These are phyloP conservation scores for Solanum hybrid DNA, from an alignment of 305 asterid species.

Conservation along the genomic window DNA sequence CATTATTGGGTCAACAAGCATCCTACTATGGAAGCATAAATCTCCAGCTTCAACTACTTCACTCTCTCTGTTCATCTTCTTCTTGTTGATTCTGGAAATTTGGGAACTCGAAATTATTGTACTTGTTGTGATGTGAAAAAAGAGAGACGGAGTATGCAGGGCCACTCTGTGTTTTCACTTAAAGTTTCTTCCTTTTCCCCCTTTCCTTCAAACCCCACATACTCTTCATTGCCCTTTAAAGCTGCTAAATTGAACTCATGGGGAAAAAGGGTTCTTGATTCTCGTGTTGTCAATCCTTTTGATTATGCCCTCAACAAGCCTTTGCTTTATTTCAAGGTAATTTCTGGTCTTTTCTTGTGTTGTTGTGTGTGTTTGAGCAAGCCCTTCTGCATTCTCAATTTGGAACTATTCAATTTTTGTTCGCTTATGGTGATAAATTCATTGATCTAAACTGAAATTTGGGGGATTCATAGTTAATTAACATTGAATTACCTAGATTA, in stretches of 20 bases:
- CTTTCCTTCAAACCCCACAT: constrained; percentile 7
- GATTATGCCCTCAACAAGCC: constrained; percentile 9
- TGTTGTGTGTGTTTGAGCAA: background rate
- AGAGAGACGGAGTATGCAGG: constrained; percentile 27
- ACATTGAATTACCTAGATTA: background rate
- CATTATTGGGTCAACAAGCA: background rate
- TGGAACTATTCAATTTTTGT: background rate
- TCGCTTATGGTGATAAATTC: background rate
- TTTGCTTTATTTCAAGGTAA: constrained; percentile 24
- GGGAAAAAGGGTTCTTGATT: constrained; percentile 6
- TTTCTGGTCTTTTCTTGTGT: background rate
- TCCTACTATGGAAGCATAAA: background rate
- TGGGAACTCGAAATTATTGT: background rate
- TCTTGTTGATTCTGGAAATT: background rate
- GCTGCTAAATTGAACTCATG: constrained; percentile 12
- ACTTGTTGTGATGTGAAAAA: background rate
- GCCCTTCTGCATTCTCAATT: background rate
- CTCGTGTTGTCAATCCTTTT: constrained; percentile 14
- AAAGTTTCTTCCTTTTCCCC: constrained; percentile 6
- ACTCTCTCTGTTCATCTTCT: background rate
- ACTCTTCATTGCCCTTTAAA: background rate
- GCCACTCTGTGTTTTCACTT: constrained; percentile 20
- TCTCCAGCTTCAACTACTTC: background rate
- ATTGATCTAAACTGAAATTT: background rate
- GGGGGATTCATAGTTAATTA: background rate